Evolutionary conservation across 305 asterid genomes (phyloP).

Genomic region (Nicotiana rustica): DNA sequence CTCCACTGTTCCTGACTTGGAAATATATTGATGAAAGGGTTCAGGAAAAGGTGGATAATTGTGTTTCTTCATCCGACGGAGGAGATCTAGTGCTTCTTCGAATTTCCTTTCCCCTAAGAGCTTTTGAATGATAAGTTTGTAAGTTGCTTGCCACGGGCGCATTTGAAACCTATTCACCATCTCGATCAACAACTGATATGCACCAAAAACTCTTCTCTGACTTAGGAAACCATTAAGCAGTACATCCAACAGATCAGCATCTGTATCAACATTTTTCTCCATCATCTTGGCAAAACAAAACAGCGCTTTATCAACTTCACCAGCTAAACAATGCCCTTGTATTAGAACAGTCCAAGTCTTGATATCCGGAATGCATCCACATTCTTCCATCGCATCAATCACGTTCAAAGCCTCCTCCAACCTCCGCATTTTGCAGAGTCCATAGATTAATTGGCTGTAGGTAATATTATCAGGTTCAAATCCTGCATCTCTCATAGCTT

Average conservation of each 20-base stretch:
- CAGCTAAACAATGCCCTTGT: conserved; percentile 69
- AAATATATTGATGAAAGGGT: conserved; percentile 68
- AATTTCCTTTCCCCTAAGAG: conserved; percentile 71
- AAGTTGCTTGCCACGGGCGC: conserved; percentile 93
- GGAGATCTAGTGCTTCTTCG: conserved; percentile 84
- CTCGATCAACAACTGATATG: conserved; percentile 62
- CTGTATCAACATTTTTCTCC: conserved; percentile 70
- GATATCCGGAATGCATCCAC: conserved; percentile 72
- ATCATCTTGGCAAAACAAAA: conserved; percentile 73
- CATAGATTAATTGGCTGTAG: conserved; percentile 80
- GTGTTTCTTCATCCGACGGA: conserved; percentile 77
- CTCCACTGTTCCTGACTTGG: conserved; percentile 77
- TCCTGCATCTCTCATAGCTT: conserved; percentile 71
- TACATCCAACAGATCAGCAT: conserved; percentile 81
- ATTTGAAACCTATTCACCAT: conserved; percentile 55
- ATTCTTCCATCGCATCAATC: conserved; percentile 69
- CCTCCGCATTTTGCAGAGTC: conserved; percentile 73
- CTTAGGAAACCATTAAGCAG: conserved; percentile 65
- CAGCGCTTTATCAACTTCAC: conserved; percentile 70
- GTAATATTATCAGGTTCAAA: conserved; percentile 88
- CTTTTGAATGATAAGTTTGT: conserved; percentile 70
- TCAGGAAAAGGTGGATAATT: conserved; percentile 76
- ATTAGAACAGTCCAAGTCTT: conserved; percentile 93
- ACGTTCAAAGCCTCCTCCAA: conserved; percentile 73
- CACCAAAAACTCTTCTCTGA: conserved; percentile 62